Conservation (phyloP, 1,139 yeast species). For the Pichia sp. region DNA sequence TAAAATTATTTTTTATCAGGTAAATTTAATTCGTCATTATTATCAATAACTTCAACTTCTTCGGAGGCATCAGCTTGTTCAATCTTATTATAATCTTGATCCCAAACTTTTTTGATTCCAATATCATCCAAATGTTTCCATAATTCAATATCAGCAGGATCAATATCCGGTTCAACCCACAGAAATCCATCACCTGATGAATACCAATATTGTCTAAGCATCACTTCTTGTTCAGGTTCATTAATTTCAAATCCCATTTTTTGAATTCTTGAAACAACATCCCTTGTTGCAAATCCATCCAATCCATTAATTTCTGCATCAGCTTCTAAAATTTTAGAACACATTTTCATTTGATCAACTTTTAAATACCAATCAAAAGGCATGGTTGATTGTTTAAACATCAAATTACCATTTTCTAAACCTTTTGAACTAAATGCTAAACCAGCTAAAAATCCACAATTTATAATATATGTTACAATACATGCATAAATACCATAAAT, state of each 20-base stretch:
- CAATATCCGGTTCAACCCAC: conserved; percentile 79
- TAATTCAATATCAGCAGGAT: conserved; percentile 67
- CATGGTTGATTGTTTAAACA: conserved; percentile 51
- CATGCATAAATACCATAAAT: conserved; percentile 49
- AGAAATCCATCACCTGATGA: conserved; percentile 69
- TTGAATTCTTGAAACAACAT: conserved; percentile 29
- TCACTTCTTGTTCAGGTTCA: conserved; percentile 45
- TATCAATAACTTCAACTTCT: conserved; percentile 25
- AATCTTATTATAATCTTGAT: conserved; percentile 36
- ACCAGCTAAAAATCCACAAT: conserved; percentile 54
- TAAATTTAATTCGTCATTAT: conserved; percentile 25
- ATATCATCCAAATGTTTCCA: conserved; percentile 28
- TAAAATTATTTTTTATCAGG: conserved; percentile 8
- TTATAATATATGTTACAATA: conserved; percentile 56
- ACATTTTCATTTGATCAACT: conserved; percentile 64
- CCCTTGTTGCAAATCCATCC: conserved; percentile 34
- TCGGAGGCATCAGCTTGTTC: conserved; percentile 36
- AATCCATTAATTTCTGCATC: conserved; percentile 49
- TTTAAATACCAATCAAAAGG: conserved; percentile 61
- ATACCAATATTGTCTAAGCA: conserved; percentile 72
- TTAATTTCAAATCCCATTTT: conserved; percentile 30
- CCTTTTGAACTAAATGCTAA: conserved; percentile 46
- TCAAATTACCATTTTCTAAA: conserved; percentile 51
- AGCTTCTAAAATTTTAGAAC: conserved; percentile 58
- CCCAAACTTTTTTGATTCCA: conserved; percentile 28